Base-by-base conservation (phyloP, 202 grass and related monocot species). In the Schoenoplectus tabernaemontani region DNA sequence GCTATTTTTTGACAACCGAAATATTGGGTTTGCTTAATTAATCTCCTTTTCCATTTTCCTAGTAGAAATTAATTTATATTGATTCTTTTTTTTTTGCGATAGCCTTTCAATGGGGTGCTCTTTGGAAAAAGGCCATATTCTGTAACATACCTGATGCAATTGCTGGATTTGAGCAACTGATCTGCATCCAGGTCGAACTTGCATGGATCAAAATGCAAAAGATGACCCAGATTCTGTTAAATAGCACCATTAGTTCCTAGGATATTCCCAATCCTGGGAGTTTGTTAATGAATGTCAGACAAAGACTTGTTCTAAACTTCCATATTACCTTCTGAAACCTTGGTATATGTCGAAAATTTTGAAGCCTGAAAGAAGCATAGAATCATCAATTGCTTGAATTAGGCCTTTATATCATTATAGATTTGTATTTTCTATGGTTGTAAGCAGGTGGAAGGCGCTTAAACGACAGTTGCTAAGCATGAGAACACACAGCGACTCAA, bases 391-490 rank as follows among this genome's bases (percentile, higher is more conserved):
- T 53, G 26, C 82, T 10, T 34, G 26, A 81, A 83, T 69, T 59
- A 15, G 60, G 23, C 30, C 39, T 9, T 37, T 66, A 15, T 32
- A 42, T 85, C 37, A 78, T 82, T 32, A 53, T 50, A 26, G 22
- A 80, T 3, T 66, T 91, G 77, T 85, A 7, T 19, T 69, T 9
- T 81, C 19, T 57, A 77, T 81, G 83, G 16, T 83, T 76, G 58
- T 85, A 53, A 81, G 65, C 88, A 96, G 96, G 73, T 99, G 92
- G 96, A 99, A 91, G 71, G 82, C 88, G 41, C 85, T 99, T 69
- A 95, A 86, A 77, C 86, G 89, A 1, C 96, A 99, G 13, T 82
- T 99, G 83, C 66, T 93, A 30, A 91, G 70, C 70, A 96, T 96
- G 96, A 89, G 91, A 75, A 57, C 78, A 26, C 92, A 96, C 64